Evolutionary conservation across 208 protist species (phyloP).

Genomic region (Phytomonas francai): DNA sequence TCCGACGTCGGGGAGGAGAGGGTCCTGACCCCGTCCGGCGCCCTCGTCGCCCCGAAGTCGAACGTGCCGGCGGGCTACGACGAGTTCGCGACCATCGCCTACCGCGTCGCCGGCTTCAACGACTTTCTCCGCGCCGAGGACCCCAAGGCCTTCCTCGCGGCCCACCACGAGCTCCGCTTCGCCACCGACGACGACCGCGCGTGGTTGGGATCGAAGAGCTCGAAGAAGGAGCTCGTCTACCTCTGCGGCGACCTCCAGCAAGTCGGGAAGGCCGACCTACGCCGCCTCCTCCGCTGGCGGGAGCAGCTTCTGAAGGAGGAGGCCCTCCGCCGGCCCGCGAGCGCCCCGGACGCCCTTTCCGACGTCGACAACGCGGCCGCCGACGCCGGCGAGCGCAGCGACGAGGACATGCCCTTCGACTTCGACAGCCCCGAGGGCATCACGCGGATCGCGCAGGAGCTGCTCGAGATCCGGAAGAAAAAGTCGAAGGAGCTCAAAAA

Average conservation of each 20-base stretch:
- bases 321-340: slow-evolving; percentile 5
- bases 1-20: slow-evolving; percentile 89
- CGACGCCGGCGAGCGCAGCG: slow-evolving; percentile 14
- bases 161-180: slow-evolving; percentile 87
- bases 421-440: slow-evolving; percentile 76
- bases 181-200: slow-evolving; percentile 72
- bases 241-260: slow-evolving; percentile 91
- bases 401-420: slow-evolving; percentile 43
- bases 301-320: slow-evolving; percentile 75
- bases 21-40: slow-evolving; percentile 57
- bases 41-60: slow-evolving; percentile 61
- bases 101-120: slow-evolving; percentile 63
- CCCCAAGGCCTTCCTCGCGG: slow-evolving; percentile 82
- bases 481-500: slow-evolving; percentile 87
- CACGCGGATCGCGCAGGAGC: slow-evolving; percentile 75
- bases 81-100: slow-evolving; percentile 79
- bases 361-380: slow-evolving; percentile 21
- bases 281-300: slow-evolving; percentile 92
- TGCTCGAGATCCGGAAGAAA: slow-evolving; percentile 80
- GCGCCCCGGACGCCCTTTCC: slow-evolving; percentile 20
- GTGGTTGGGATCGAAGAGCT: slow-evolving; percentile 66
- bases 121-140: slow-evolving; percentile 90
- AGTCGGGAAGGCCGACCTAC: slow-evolving; percentile 91
- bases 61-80: slow-evolving; percentile 89
- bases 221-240: slow-evolving; percentile 90